Evolutionary conservation across 805 yeast species (phyloP), one percentile per base, ranked within the genome.

Genomic region (Cyberlindnera amylophila): DNA sequence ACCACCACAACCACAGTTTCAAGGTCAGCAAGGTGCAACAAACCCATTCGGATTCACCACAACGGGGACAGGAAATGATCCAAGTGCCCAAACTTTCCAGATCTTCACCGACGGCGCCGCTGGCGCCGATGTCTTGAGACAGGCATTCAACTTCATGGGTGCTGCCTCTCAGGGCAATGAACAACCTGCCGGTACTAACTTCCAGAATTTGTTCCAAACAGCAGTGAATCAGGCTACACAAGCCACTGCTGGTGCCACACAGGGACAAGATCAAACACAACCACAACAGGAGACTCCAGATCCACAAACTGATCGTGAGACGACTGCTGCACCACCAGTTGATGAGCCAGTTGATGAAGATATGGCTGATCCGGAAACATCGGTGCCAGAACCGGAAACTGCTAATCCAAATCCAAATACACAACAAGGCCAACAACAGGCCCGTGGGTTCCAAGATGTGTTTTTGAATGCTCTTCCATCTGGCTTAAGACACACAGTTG

Each of bases 401-500:
- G 24, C 24, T 6, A 21, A 21, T 9, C 24, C 18, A 11, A 8
- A 16, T 4, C 34, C 14, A 6, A n/a, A 13, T 10, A 13, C 21
- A 18, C 23, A 32, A 10, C 21, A 9, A 8, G 24, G 18, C 16
- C 34, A 32, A 32, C 27, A 23, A 30, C 19, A 39, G 24, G 14
- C 42, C 27, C 19, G 34, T 31, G 33, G 41, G 6, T 24, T 48
- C 15, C 46, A 45, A 7, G 41, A 41, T 13, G 39, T 38, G 2
- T 38, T 49, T 18, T 10, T 43, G 21, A 43, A 39, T 31, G 37
- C 45, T 2, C 36, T 49, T 5, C 52, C 52, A n/a, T 27, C 13
- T 3, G 37, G 37, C 3, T 18, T 49, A 36, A 43, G 49, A 41
- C 17, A 27, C 11, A 38, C 50, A 11, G 46, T 49, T 6, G 49